Conservation (phyloP, 768 basidiomycete genomes). For the Rhizopogon salebrosus region DNA sequence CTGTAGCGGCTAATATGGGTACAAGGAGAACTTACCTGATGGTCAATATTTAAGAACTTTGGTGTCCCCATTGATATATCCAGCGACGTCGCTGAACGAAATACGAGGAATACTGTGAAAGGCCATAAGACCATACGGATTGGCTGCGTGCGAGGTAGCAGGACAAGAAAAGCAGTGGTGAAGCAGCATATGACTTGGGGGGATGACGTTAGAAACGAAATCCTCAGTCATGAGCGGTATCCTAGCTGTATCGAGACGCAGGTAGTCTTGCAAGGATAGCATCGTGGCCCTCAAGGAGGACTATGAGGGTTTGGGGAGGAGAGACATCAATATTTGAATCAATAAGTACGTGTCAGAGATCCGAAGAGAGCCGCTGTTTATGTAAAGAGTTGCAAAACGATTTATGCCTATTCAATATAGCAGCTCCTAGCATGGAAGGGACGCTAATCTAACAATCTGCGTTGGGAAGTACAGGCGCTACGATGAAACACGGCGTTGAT, state of each 20-base stretch:
- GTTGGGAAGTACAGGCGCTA: too few relatives aligned
- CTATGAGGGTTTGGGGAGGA: too few relatives aligned
- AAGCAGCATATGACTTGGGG: constrained; percentile 42
- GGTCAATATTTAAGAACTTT: constrained; percentile 5
- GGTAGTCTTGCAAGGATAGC: background rate
- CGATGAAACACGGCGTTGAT: too few relatives aligned
- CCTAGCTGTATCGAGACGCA: constrained; percentile 5
- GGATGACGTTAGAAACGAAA: constrained; percentile 34
- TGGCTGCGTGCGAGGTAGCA: constrained; percentile 37
- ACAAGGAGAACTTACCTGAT: constrained; percentile 6
- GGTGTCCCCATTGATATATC: constrained; percentile 5
- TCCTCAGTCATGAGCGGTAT: constrained; percentile 26
- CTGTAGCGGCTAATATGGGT: background rate
- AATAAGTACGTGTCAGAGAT: too few relatives aligned
- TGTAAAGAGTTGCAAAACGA: too few relatives aligned
- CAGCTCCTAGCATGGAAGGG: too few relatives aligned
- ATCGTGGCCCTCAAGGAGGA: too few relatives aligned
- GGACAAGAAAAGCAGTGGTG: constrained; percentile 43
- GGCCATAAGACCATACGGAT: constrained; percentile 44
- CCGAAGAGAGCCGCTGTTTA: too few relatives aligned
- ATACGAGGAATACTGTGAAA: constrained; percentile 36
- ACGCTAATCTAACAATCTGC: too few relatives aligned
- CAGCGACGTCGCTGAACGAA: constrained; percentile 27
- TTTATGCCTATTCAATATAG: too few relatives aligned
- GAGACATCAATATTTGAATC: too few relatives aligned